Evolutionary conservation across 345 rosid species (phyloP), one percentile per base, ranked within the genome.

Genomic region (Populus tremula): DNA sequence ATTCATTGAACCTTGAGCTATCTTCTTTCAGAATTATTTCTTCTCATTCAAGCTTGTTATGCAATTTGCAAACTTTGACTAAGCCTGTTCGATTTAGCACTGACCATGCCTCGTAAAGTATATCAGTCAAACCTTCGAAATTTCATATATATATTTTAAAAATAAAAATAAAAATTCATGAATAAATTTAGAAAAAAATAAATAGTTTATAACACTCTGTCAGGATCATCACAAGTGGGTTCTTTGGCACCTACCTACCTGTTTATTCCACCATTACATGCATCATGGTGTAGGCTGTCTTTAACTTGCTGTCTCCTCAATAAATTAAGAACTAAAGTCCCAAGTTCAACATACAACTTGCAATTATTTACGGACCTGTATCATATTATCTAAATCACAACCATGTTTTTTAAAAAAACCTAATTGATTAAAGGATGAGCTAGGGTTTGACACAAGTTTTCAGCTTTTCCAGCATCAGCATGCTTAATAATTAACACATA

Each of bases 201-300:
- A n/a, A 23, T n/a, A n/a, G 23, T n/a, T 59, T 27, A 10, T 59
- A 23, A 59, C 16, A 59, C 2, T 67, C 5, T 36, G 25, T n/a
- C 69, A 6, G 38, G 31, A 74, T 23, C 50, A 63, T 47, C 84
- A 76, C 87, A 81, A 78, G 74, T 84, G 84, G 80, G 82, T 43
- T 53, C 71, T 69, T 80, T 39, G 71, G 69, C 81, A 77, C 71
- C 67, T 1, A n/a, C 70, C 77, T 73, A 69, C 76, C 74, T 65
- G 61, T 79, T 33, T 33, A 33, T 33, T 77, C 81, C 73, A 56
- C 67, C 23, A 5, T 14, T 27, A 66, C n/a, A 38, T 6, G 39
- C 39, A 7, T 5, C 29, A 21, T 8, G 36, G 14, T 9, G 8
- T 59, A 50, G 59, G 8, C 75, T 49, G 76, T 67, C 80, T 63